phyloP scores from a whole-genome alignment of 345 rosid species.

The Reutealis trisperma region DNA sequence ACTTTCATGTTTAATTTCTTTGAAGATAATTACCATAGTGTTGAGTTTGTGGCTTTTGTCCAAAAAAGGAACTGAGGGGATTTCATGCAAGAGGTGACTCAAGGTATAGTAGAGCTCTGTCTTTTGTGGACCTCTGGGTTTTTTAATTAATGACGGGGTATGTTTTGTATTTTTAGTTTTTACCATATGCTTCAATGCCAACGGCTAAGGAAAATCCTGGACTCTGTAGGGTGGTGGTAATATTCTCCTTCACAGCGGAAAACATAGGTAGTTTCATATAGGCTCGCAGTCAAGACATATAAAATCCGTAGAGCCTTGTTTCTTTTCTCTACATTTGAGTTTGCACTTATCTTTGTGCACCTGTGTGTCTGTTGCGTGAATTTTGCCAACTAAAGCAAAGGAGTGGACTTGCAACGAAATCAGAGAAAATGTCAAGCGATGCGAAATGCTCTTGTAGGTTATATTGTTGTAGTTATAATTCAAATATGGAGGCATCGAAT shows the following conservation, averaged over 20 bases:
- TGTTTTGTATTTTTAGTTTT: no score
- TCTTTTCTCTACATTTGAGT: neutral
- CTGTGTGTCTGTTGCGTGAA: no score
- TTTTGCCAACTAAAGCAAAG: neutral
- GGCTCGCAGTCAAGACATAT: neutral
- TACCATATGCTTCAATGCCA: no score
- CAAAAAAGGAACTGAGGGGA: neutral
- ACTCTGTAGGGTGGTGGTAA: neutral
- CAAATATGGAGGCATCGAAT: no score
- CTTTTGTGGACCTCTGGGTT: neutral
- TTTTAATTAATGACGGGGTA: neutral
- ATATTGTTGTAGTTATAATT: no score
- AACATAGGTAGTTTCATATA: neutral
- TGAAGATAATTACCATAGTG: neutral
- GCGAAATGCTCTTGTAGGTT: neutral
- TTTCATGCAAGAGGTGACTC: neutral
- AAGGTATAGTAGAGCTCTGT: neutral
- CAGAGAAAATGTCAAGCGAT: no score
- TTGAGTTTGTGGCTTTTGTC: neutral
- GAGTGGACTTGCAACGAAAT: neutral
- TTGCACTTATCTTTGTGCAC: no score
- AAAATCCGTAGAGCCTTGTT: neutral
- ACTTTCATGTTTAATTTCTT: neutral
- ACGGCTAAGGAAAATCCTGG: neutral
- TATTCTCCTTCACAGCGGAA: neutral